These are phyloP conservation scores for Globisporangium apiculatum DNA, from an alignment of 352 stramenopile genomes.

Conservation along the genomic window DNA sequence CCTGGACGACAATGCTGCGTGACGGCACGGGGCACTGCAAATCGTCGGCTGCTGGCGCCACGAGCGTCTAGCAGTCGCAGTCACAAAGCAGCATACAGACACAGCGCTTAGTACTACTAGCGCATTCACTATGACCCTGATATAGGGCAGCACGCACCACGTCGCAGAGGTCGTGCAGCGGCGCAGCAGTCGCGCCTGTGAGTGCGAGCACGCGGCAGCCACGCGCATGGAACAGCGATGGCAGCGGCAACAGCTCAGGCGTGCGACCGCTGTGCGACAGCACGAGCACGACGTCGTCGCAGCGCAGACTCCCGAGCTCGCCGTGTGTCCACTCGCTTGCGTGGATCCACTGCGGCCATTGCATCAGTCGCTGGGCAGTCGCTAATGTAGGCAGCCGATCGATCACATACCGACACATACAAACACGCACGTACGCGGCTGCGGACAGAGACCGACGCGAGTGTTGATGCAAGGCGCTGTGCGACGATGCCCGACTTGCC, in stretches of 20 bases:
- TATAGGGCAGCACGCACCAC: constrained; percentile 16
- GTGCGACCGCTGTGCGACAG: constrained; percentile 72
- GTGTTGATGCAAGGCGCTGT: constrained; percentile 54
- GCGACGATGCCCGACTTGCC: constrained; percentile 79
- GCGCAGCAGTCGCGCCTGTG: constrained; percentile 29
- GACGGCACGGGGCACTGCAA: constrained; percentile 52
- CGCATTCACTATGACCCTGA: no score
- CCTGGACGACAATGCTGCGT: constrained; percentile 75
- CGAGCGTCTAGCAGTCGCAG: constrained; percentile 20
- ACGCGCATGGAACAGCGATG: constrained; percentile 28
- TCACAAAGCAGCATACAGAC: not conserved
- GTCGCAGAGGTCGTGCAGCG: constrained; percentile 28
- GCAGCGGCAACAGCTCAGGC: constrained; percentile 46
- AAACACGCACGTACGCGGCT: constrained; percentile 35
- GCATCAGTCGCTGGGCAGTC: no score
- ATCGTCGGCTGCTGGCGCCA: constrained; percentile 41
- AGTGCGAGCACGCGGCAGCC: constrained; percentile 43
- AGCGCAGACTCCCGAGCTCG: constrained; percentile 59
- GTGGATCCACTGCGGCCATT: constrained; percentile 48
- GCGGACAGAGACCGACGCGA: constrained; percentile 65
- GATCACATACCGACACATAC: not conserved
- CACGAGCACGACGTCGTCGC: constrained; percentile 58
- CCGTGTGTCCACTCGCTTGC: constrained; percentile 75
- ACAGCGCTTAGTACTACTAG: no score
- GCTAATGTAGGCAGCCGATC: no score